Evolutionary conservation across 305 asterid species (phyloP), one percentile per base, ranked within the genome.

Genomic region (Fraxinus greggii): DNA sequence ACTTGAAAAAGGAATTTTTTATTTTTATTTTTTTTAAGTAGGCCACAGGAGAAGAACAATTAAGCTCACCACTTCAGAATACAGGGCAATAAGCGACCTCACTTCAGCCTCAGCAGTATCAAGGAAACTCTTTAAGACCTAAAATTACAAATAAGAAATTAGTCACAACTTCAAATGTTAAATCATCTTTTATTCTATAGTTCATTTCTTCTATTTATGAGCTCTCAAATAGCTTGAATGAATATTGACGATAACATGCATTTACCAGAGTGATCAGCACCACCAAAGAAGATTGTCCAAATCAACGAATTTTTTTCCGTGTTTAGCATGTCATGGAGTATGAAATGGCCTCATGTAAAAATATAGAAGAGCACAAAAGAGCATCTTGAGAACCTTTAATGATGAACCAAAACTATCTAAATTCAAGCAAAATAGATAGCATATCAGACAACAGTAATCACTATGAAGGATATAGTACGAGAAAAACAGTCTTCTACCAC

Each of bases 71-170:
- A 92, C 99, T 94, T 95, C 99, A 6, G 95, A 84, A 91, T 95
- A 94, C 80, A 95, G 90, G 81, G 93, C 87, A 87, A 89, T 91
- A 83, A 95, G 98, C 21, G 92, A 92, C 92, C 98, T 92, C 83
- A 94, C 98, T 87, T 93, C 98, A 84, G 96, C 97, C 87, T 94
- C 98, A 69, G 98, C 98, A 24, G 91, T 92, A 80, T 90, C 85
- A 80, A 93, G 98, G 91, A 94, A 95, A 88, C 81, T 85, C 90
- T 93, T 95, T 89, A 95, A 90, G 78, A 88, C 97, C 97, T 95
- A 86, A 84, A 80, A 84, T 79, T 74, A 29, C 79, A 84, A 80
- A 79, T 63, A 75, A 87, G 78, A 35, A 70, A 81, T 31, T 35
- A 70, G 83, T 56, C 74, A 81, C 38, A 72, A 24, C 38, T 48